Evolutionary conservation across 768 basidiomycete species (phyloP).

Genomic region (Pleurotus eryngii): DNA sequence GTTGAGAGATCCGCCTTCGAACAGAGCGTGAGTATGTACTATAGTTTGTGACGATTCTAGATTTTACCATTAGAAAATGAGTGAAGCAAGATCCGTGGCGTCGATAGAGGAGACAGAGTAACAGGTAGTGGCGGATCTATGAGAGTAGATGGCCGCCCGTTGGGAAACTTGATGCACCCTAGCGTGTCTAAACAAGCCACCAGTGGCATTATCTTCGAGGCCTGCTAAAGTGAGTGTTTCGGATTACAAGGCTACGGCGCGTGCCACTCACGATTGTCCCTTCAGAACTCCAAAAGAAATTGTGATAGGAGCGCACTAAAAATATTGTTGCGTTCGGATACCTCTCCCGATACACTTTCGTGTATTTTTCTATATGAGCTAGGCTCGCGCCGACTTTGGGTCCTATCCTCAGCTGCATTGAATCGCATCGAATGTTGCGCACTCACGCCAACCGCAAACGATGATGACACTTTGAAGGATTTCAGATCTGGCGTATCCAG

Average conservation of each 20-base stretch:
- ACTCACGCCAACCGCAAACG: conserved; percentile 47
- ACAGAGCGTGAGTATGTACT: neutral
- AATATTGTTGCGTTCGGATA: conserved; percentile 43
- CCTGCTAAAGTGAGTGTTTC: conserved; percentile 14
- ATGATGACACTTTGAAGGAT: conserved; percentile 31
- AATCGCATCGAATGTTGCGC: neutral
- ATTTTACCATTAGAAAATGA: conserved; percentile 45
- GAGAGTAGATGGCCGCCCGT: neutral
- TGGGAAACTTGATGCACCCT: conserved; percentile 26
- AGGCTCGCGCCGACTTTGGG: conserved; percentile 42
- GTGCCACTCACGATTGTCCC: conserved; percentile 25
- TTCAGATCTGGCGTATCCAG: neutral
- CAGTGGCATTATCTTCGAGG: conserved; percentile 29
- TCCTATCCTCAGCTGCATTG: neutral
- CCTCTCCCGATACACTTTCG: conserved; percentile 32
- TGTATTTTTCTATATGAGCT: conserved; percentile 45
- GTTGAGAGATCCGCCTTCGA: conserved; percentile 39
- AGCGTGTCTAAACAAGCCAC: conserved; percentile 33
- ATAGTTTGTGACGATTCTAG: neutral
- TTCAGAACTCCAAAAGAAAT: conserved; percentile 32
- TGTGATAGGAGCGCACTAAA: conserved; percentile 32
- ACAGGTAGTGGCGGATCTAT: neutral
- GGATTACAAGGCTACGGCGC: too few species aligned
- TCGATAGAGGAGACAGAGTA: neutral
- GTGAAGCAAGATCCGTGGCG: conserved; percentile 39